Evolutionary conservation across 2,329 filamentous ascomycete species (phyloP), one percentile per base, ranked within the genome.

Genomic region (Claviceps sp.): DNA sequence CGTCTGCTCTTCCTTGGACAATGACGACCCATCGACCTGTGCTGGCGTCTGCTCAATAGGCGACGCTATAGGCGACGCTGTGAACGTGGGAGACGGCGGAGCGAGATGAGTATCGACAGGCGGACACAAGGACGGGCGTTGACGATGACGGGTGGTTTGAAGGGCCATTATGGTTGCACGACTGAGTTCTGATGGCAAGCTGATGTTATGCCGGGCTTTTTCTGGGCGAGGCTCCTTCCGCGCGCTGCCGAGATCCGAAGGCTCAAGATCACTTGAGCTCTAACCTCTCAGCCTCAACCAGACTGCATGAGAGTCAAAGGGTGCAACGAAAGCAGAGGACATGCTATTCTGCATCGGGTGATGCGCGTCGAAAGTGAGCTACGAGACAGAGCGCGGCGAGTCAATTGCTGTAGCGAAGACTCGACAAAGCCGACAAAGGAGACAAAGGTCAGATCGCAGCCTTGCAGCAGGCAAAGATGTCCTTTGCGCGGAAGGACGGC

Each of bases 71-170:
- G 30, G 30, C 30, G 42, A 44, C 30, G 30, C 26, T 19, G 11
- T 19, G 34, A 14, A 16, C 4, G 37, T 14, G 11, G 47, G 37
- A 48, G 38, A 17, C 16, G 37, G 19, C 19, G 47, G 47, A 48
- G 47, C 47, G 5, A 40, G 47, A 26, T 26, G 37, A 13, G 24
- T 16, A 0, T 40, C 37, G 17, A 17, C 26, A 22, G 47, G 47
- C 47, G 40, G 17, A 26, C 19, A 17, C 22, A 30, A 40, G 38
- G 38, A 40, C 16, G 47, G 47, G 47, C 37, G 38, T 14, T 41
- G 47, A 17, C 37, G 34, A 39, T 24, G 17, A 39, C 14, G 13
- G 11, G 16, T 16, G 19, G 34, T 37, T 14, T 61, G 57, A 13
- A 10, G 47, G 16, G 37, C 14, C 47, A 40, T 41, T 16, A 30